Base-by-base conservation (phyloP, 2,329 filamentous ascomycete genomes). In the Meredithiella fracta region DNA sequence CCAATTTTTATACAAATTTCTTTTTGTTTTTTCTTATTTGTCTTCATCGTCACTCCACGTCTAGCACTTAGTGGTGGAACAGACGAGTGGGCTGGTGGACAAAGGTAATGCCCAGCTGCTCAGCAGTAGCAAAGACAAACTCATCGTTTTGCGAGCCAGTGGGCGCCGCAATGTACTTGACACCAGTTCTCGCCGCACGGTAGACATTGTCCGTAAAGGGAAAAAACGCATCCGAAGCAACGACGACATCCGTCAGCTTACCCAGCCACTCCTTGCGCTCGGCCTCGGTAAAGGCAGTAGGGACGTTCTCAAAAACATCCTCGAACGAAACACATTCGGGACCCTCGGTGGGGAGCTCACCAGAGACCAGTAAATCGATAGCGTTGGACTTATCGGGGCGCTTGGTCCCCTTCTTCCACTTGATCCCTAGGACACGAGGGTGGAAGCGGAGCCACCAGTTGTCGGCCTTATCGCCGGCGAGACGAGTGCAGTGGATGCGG, bases 381-480 rank as follows among this genome's bases (percentile, higher is more conserved):
- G 90, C 91, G 68, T 98, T 98, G 75, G 86, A 94, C 80, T 97
- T 98, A 69, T 96, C 91, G 50, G 92, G 79, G 58, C 92, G 82
- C 82, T 97, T 97, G 66, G 86, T 88, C 64, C 92, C 91, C 74
- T 92, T 91, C 79, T 95, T 96, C 87, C 89, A 98, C 74, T 91
- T 86, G 68, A 98, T 84, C 66, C 74, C 77, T 52, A 97, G 77
- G 11, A 92, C 86, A 54, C 87, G 84, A 63, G 87, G 83, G 74
- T 96, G 86, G 81, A 97, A 97, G 65, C 92, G 86, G 77, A 98
- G 85, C 92, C 91, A 98, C 91, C 91, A 97, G 77, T 94, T 96
- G 71, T 98, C 92, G 51, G 90, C 88, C 77, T 98, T 98, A 75
- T 97, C 91, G 59, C 92, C 92, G 9, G 92, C 92, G 53, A 98